phyloP scores from a whole-genome alignment of 495 filamentous ascomycete species.

The Xylaria castorea region DNA sequence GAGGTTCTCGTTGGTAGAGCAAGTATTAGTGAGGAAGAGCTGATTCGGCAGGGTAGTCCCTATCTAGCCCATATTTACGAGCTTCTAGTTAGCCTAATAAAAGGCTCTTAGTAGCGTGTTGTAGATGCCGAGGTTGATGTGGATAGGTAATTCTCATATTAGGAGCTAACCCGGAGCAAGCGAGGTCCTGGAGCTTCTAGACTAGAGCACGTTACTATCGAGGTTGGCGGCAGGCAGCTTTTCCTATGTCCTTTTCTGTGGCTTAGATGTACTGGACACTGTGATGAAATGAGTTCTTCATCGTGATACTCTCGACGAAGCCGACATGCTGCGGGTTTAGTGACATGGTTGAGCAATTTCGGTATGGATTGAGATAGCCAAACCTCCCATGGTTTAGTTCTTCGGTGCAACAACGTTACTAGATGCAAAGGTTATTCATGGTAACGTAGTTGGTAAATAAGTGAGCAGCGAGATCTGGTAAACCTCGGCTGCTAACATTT shows the following conservation, averaged over 20 bases:
- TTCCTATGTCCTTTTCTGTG: neutral
- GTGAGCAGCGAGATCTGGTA: neutral
- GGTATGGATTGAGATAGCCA: neutral
- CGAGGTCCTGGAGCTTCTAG: neutral
- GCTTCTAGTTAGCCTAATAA: neutral
- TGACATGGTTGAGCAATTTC: neutral
- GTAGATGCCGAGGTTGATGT: slow-evolving; percentile 1
- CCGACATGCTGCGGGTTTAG: neutral
- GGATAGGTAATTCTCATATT: neutral
- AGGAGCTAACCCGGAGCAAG: neutral
- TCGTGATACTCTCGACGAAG: neutral
- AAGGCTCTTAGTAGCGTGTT: neutral
- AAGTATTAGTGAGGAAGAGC: neutral
- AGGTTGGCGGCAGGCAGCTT: neutral
- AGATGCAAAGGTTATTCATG: no score
- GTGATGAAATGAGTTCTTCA: neutral
- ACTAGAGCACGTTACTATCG: neutral
- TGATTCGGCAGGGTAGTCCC: neutral
- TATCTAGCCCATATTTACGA: no score
- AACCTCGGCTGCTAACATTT: neutral
- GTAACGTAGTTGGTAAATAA: neutral
- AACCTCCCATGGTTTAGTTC: neutral
- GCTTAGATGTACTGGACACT: neutral
- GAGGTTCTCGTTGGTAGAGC: neutral
- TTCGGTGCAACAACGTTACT: neutral